Percentiles rank a stretch among this genome's conserved stretches.
Evolutionary conservation across 2,329 filamentous ascomycete species (phyloP).

Genomic region (Blumeriella jaapii): DNA sequence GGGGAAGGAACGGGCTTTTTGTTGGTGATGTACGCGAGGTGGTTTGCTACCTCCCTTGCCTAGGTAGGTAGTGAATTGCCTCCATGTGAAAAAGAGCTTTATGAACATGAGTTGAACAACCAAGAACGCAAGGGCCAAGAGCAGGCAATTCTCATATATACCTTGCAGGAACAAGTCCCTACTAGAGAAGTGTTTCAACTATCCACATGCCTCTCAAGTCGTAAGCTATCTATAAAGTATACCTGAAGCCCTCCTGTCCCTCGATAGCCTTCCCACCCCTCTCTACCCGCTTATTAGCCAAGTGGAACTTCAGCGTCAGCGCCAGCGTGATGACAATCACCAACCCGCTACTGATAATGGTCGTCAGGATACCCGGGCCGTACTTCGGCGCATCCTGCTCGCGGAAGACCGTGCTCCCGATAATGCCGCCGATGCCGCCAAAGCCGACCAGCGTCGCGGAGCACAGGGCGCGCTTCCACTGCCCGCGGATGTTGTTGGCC

Average conservation of each 20-base stretch:
- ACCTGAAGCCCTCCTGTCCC: conserved; percentile 26
- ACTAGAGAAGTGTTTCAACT: too few relatives aligned
- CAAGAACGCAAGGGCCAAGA: too few relatives aligned
- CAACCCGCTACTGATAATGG: conserved; percentile 17
- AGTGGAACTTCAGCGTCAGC: conserved; percentile 24
- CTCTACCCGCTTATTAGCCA: conserved; percentile 27
- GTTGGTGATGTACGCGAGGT: too few relatives aligned
- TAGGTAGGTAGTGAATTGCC: too few relatives aligned
- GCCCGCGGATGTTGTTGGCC: conserved; percentile 67
- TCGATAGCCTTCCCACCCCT: conserved; percentile 28
- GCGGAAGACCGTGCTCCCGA: conserved; percentile 62
- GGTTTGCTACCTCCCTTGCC: too few relatives aligned
- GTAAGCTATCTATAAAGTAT: conserved; percentile 22
- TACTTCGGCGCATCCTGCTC: conserved; percentile 41
- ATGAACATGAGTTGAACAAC: too few relatives aligned
- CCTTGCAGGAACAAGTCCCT: too few relatives aligned
- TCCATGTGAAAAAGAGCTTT: too few relatives aligned
- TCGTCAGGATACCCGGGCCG: conserved; percentile 22
- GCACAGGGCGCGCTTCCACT: conserved; percentile 79
- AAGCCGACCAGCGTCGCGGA: conserved; percentile 66
- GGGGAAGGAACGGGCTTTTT: too few relatives aligned
- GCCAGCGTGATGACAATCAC: conserved; percentile 20
- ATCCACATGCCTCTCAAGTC: too few relatives aligned
- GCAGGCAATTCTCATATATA: too few relatives aligned
- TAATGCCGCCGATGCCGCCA: conserved; percentile 69